Base-by-base conservation (phyloP, 2,329 filamentous ascomycete genomes). In the Huntiella moniliformis region DNA sequence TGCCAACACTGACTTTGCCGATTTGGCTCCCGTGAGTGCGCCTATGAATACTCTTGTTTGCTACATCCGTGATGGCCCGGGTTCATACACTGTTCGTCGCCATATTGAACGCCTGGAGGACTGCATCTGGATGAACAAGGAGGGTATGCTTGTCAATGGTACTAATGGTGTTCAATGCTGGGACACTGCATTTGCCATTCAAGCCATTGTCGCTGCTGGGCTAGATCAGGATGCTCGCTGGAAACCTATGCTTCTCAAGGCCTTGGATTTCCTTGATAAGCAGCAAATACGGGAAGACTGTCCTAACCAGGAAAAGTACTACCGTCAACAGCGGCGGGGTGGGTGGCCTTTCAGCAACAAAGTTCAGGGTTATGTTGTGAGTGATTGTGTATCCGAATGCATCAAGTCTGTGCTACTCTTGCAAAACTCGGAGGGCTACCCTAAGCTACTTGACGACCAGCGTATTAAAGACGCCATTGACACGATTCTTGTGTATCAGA, bases 151-250 rank as follows among this genome's bases (percentile, higher is more conserved):
- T 41, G 80, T 80, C 62, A 95, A 95, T 55, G 91, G 91, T 34
- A 98, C 91, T 6, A 96, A 98, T 54, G 91, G 91, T n/a, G 87
- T 96, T 1, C 91, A 98, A 61, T 82, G 78, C 52, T 98, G 91
- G 91, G 91, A 98, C 58, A 98, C 91, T 0, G 73, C 86, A 0
- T 96, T 96, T 57, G 65, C 80, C 13, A 84, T 95, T 32, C 86
- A 94, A 60, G 79, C 83, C 1, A 74, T 83, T 4, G 73, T 84
- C 44, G 82, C 84, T 42, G 78, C 83, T 5, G 85, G 82, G 0
- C 71, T 95, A 18, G 78, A 81, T n/a, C 65, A 77, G 28, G 76
- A 92, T 41, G 67, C 77, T 10, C 76, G 79, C 54, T 95, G 83
- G 76, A 73, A 71, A 35, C 77, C 81, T 0, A 92, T 95, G 82